A percentile compares a stretch with the other conserved stretches of the same genome.
These are phyloP conservation scores for Filosporella fistucella DNA, from an alignment of 495 filamentous ascomycete genomes.

Conservation along the genomic window DNA sequence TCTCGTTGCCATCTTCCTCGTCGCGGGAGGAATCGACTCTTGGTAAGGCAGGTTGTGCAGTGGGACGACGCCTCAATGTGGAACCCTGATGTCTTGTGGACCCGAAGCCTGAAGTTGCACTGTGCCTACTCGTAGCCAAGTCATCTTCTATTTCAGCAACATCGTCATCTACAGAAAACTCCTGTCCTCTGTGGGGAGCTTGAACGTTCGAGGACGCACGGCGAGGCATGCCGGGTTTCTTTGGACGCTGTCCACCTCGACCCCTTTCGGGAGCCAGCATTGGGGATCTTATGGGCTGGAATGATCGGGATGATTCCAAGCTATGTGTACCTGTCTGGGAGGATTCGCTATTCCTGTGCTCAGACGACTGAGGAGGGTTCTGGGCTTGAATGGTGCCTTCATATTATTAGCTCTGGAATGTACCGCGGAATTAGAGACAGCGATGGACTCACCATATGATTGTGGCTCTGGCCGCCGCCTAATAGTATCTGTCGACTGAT, in stretches of 20 bases:
- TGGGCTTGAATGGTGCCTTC: conserved; percentile 31
- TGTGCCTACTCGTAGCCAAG: conserved; percentile 19
- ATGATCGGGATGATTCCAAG: conserved; percentile 19
- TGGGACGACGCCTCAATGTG: conserved; percentile 65
- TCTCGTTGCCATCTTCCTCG: conserved; percentile 37
- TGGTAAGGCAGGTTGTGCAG: conserved; percentile 53
- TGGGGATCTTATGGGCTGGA: conserved; percentile 37
- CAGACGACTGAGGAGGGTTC: background rate
- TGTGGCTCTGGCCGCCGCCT: conserved; percentile 36
- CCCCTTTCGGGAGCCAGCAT: conserved; percentile 53
- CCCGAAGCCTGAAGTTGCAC: conserved; percentile 27
- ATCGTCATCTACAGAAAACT: conserved; percentile 94
- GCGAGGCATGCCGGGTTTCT: conserved; percentile 66
- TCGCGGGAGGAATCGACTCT: conserved; percentile 45
- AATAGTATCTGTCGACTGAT: conserved; percentile 43
- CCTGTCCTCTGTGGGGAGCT: conserved; percentile 72
- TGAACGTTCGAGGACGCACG: conserved; percentile 69
- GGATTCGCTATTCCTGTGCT: conserved; percentile 20
- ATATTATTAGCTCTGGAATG: conserved; percentile 5
- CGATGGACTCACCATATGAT: conserved; percentile 25
- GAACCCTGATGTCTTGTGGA: conserved; percentile 50
- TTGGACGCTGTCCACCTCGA: conserved; percentile 46
- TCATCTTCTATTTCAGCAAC: conserved; percentile 74
- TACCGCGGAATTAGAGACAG: background rate
- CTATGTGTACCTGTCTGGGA: conserved; percentile 15